Conservation (phyloP, 108 stramenopile species). For the Cyclotella kingstonii region DNA sequence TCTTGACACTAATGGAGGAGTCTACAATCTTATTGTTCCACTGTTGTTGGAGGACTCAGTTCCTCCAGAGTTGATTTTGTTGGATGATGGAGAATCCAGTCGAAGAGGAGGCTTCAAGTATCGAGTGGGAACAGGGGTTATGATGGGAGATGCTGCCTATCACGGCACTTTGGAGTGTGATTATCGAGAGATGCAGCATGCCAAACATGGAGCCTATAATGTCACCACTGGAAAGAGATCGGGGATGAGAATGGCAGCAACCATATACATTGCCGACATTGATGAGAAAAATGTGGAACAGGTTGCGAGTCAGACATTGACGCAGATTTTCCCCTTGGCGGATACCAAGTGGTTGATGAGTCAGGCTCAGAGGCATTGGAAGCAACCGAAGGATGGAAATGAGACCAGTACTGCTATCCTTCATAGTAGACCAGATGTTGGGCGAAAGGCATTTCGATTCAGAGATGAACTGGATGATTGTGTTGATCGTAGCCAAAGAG, state of each 20-base stretch:
- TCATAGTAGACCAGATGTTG: conserved; percentile 6
- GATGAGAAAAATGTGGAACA: conserved; percentile 30
- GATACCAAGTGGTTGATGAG: conserved; percentile 28
- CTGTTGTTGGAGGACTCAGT: conserved; percentile 47
- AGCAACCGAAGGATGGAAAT: background rate
- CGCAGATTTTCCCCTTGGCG: conserved; percentile 34
- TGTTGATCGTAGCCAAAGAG: conserved; percentile 2
- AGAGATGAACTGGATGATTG: conserved; percentile 33
- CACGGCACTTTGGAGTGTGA: conserved; percentile 18
- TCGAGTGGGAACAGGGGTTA: conserved; percentile 18
- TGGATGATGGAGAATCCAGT: conserved; percentile 9
- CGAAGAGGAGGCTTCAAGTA: conserved; percentile 23
- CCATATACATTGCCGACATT: conserved; percentile 59
- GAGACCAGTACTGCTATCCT: too few relatives aligned
- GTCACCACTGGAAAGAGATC: background rate
- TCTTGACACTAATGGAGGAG: conserved; percentile 34
- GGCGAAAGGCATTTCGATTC: conserved; percentile 31
- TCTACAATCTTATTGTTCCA: conserved; percentile 65
- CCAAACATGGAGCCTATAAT: background rate
- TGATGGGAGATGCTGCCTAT: conserved; percentile 39
- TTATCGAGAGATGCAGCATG: background rate
- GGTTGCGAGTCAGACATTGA: conserved; percentile 24
- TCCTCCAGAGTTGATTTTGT: conserved; percentile 40
- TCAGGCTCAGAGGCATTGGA: conserved; percentile 40
- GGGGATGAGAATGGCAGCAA: conserved; percentile 58